Percentiles rank a stretch among this genome's conserved stretches.
These are phyloP conservation scores for Arthrobotrys sinensis DNA, from an alignment of 2,329 filamentous ascomycete species.

Conservation along the genomic window DNA sequence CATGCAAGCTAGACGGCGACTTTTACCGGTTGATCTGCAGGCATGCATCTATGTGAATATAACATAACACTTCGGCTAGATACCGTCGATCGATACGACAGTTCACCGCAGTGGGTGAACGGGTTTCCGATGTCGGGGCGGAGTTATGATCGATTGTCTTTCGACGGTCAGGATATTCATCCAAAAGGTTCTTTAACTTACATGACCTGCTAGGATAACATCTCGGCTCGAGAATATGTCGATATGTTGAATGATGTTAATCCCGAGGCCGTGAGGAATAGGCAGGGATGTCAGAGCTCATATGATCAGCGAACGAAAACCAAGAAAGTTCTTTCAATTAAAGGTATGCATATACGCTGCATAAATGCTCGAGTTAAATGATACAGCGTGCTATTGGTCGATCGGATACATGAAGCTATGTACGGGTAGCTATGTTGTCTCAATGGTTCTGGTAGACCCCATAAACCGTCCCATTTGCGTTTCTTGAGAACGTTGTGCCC, in stretches of 20 bases:
- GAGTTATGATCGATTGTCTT: neutral
- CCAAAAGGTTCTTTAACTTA: neutral
- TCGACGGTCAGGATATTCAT: neutral
- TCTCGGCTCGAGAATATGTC: neutral
- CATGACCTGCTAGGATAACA: neutral
- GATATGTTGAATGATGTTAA: neutral
- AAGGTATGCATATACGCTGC: neutral
- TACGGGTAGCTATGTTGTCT: too few species aligned
- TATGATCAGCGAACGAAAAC: neutral
- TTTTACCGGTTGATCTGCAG: neutral
- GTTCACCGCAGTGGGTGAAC: neutral
- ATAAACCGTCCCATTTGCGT: too few species aligned
- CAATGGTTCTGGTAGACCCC: too few species aligned
- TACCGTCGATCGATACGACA: neutral
- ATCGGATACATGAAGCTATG: too few species aligned
- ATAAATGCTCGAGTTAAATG: neutral
- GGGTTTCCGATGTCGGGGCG: neutral
- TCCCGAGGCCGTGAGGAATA: neutral
- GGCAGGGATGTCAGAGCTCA: conserved; percentile 6
- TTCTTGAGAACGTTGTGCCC: too few species aligned
- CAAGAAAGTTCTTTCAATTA: neutral
- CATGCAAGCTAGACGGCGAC: neutral
- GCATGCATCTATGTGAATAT: neutral
- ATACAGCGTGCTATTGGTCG: neutral
- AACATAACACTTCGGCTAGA: neutral